Conservation (phyloP, 164 flowering plant genomes). For the Santalum album region DNA sequence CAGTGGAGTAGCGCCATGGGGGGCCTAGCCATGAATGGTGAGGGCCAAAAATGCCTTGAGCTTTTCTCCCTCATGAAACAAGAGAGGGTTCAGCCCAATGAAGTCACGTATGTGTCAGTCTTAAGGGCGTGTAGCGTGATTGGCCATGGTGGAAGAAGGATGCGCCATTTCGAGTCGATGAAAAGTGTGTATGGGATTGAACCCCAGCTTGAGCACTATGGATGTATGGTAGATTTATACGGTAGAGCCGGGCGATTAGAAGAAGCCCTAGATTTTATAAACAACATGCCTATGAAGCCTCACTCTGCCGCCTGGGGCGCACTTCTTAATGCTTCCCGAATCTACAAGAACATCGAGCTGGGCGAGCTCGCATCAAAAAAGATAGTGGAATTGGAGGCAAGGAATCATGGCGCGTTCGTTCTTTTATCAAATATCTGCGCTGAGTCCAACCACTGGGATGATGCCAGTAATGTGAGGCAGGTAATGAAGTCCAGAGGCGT, state of each 20-base stretch:
- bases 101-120: slow-evolving; percentile 40
- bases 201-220: slow-evolving; percentile 52
- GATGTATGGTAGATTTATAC: slow-evolving; percentile 51
- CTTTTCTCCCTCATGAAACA: slow-evolving; percentile 39
- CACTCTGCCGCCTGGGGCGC: slow-evolving; percentile 61
- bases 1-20: slow-evolving; percentile 44
- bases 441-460: slow-evolving; percentile 31
- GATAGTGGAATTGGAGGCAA: slow-evolving; percentile 38
- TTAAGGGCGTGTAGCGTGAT: slow-evolving; percentile 42
- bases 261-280: slow-evolving; percentile 38
- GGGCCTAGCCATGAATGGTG: slow-evolving; percentile 58
- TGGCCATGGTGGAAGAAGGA: slow-evolving; percentile 44
- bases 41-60: slow-evolving; percentile 34
- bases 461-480: slow-evolving; percentile 27
- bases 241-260: slow-evolving; percentile 45
- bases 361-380: slow-evolving; percentile 39
- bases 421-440: slow-evolving; percentile 47
- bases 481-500: slow-evolving; percentile 38
- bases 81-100: slow-evolving; percentile 37
- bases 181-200: slow-evolving; percentile 27
- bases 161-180: slow-evolving; percentile 34
- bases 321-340: slow-evolving; percentile 41
- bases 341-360: slow-evolving; percentile 32
- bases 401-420: slow-evolving; percentile 42
- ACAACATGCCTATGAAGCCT: slow-evolving; percentile 47